A percentile compares a stretch with the other conserved stretches of the same genome.
phyloP scores from a whole-genome alignment of 2,329 filamentous ascomycete species.

The Ceratocystiopsis brevicomis region DNA sequence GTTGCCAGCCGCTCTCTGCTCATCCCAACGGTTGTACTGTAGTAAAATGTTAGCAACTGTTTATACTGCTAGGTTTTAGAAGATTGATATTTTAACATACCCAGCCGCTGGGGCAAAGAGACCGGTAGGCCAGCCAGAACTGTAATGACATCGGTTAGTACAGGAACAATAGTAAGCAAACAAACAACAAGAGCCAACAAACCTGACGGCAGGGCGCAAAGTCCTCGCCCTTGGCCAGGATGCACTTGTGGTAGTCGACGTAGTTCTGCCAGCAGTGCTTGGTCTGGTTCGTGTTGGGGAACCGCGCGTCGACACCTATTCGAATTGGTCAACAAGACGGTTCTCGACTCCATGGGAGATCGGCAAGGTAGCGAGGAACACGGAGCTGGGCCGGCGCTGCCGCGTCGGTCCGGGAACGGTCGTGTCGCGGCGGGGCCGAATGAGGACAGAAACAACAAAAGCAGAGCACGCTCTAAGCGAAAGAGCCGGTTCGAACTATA shows the following conservation, averaged over 20 bases:
- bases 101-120: conserved; percentile 87
- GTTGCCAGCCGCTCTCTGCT: conserved; percentile 64
- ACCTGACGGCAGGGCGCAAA: conserved; percentile 95
- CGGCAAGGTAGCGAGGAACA: background rate
- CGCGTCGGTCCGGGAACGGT: too few relatives aligned
- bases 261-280: conserved; percentile 99
- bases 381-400: too few relatives aligned
- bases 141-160: conserved; percentile 18
- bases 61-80: too few relatives aligned
- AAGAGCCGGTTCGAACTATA: too few relatives aligned
- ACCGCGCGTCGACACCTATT: conserved; percentile 92
- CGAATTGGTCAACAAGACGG: background rate
- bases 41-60: background rate
- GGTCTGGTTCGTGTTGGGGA: conserved; percentile 95
- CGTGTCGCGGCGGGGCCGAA: too few relatives aligned
- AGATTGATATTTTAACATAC: conserved; percentile 5
- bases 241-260: conserved; percentile 99
- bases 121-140: conserved; percentile 95
- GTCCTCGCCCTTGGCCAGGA: conserved; percentile 94
- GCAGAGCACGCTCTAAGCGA: too few relatives aligned
- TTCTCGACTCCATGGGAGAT: too few relatives aligned
- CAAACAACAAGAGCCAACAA: conserved; percentile 18
- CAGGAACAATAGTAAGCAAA: conserved; percentile 5
- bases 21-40: conserved; percentile 77
- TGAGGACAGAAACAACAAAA: too few relatives aligned